These are phyloP conservation scores for Lentinula aciculospora DNA, from an alignment of 768 basidiomycete species.

Conservation along the genomic window DNA sequence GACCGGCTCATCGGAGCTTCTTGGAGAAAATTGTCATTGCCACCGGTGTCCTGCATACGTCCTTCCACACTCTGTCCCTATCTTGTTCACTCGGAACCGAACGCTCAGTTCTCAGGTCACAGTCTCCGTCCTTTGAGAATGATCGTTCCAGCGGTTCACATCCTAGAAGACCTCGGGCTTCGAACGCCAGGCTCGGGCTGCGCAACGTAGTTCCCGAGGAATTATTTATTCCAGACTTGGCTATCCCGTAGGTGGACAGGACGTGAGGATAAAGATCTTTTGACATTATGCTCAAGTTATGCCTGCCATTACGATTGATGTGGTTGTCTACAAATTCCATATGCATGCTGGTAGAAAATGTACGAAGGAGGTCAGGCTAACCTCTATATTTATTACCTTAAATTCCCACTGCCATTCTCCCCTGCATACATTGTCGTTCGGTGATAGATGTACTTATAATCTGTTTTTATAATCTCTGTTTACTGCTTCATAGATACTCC, in stretches of 20 bases:
- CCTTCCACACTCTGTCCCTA: background rate
- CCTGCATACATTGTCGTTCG: conserved; percentile 1
- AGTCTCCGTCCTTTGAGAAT: background rate
- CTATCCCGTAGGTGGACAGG: background rate
- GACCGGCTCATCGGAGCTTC: background rate
- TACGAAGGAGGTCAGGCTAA: background rate
- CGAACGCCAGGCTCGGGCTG: background rate
- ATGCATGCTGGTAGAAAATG: background rate
- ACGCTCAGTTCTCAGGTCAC: background rate
- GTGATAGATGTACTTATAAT: conserved; percentile 2
- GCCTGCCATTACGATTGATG: background rate
- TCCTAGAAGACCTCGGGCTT: background rate
- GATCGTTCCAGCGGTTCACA: too few relatives aligned
- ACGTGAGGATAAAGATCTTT: background rate
- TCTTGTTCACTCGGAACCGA: background rate
- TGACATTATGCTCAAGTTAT: background rate
- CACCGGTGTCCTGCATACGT: background rate
- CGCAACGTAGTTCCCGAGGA: background rate
- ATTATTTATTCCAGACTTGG: background rate
- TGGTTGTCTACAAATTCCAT: background rate
- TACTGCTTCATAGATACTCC: conserved; percentile 4
- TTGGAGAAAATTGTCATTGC: background rate
- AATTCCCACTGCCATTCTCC: background rate
- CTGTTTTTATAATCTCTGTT: background rate
- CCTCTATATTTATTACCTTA: background rate